A percentile compares a stretch with the other conserved stretches of the same genome.
Evolutionary conservation across 768 basidiomycete genomes (phyloP).

Genomic region (Boletus rubescentipes): DNA sequence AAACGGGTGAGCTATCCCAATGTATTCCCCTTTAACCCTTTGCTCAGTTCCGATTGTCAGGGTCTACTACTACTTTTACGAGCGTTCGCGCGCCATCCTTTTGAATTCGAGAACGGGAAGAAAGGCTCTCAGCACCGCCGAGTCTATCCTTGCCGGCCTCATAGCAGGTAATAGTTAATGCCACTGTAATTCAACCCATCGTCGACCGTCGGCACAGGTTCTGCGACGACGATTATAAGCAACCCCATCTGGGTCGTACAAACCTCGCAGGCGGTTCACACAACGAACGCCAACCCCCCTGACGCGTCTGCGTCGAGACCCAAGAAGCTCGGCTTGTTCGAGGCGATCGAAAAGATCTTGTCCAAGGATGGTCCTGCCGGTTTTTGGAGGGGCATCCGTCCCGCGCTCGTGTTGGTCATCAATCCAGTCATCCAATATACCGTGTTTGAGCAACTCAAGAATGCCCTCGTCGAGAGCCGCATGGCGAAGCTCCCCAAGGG

Average conservation of each 20-base stretch:
- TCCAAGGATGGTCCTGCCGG: constrained; percentile 71
- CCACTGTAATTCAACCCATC: not conserved
- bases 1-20: constrained; percentile 63
- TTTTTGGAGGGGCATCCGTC: constrained; percentile 91
- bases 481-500: constrained; percentile 51
- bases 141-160: constrained; percentile 86
- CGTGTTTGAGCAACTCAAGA: constrained; percentile 92
- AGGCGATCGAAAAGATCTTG: constrained; percentile 68
- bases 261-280: constrained; percentile 79
- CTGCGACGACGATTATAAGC: constrained; percentile 82
- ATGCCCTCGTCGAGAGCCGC: constrained; percentile 64
- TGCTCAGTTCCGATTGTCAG: constrained; percentile 36
- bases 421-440: constrained; percentile 97
- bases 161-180: constrained; percentile 63
- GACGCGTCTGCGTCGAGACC: constrained; percentile 40
- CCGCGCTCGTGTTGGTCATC: constrained; percentile 88
- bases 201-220: constrained; percentile 48
- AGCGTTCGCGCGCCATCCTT: constrained; percentile 59
- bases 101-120: constrained; percentile 53
- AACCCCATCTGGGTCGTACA: constrained; percentile 99
- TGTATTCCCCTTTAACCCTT: not conserved
- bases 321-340: constrained; percentile 60
- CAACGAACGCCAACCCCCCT: constrained; percentile 37
- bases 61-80: constrained; percentile 93
- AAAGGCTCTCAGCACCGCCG: constrained; percentile 77